Evolutionary conservation across 345 rosid species (phyloP).

Genomic region (Streptanthus diversifolius): DNA sequence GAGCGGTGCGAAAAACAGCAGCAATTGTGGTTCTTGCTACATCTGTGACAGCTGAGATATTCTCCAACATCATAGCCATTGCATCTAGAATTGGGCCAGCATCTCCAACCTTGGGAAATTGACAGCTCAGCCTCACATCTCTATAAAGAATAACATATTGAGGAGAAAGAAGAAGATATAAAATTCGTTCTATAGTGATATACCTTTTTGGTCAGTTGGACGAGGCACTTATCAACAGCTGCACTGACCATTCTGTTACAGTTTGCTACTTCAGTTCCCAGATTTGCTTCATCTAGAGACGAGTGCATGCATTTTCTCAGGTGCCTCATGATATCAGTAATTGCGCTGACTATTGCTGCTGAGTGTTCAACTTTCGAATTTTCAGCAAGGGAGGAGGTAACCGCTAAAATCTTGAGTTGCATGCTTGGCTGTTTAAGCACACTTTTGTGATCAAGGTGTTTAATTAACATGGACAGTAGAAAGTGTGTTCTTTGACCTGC

Average conservation of each 20-base stretch:
- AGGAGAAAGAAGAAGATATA: neutral
- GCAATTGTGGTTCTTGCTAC: slow-evolving; percentile 72
- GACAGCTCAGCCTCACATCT: slow-evolving; percentile 20
- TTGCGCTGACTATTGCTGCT: slow-evolving; percentile 71
- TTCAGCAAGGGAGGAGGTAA: slow-evolving; percentile 67
- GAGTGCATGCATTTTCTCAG: slow-evolving; percentile 82
- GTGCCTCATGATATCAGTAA: slow-evolving; percentile 82
- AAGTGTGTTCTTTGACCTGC: slow-evolving; percentile 86
- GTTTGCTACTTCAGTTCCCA: slow-evolving; percentile 54
- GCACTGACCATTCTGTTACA: slow-evolving; percentile 58
- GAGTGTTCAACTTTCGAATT: slow-evolving; percentile 68
- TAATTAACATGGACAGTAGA: slow-evolving; percentile 76
- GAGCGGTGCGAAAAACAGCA: slow-evolving; percentile 91
- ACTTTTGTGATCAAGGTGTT: slow-evolving; percentile 94
- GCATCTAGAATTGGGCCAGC: slow-evolving; percentile 88
- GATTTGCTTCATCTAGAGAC: slow-evolving; percentile 65
- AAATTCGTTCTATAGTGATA: slow-evolving; percentile 3
- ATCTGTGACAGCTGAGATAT: slow-evolving; percentile 67
- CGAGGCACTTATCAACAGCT: slow-evolving; percentile 85
- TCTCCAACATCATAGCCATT: slow-evolving; percentile 90
- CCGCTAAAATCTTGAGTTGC: slow-evolving; percentile 78
- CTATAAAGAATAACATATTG: slow-evolving; percentile 1
- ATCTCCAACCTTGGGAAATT: slow-evolving; percentile 73
- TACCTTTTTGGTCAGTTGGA: slow-evolving; percentile 68
- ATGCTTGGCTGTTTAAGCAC: slow-evolving; percentile 69